phyloP scores from a whole-genome alignment of 495 filamentous ascomycete species.

The Penicillium subrubescens region DNA sequence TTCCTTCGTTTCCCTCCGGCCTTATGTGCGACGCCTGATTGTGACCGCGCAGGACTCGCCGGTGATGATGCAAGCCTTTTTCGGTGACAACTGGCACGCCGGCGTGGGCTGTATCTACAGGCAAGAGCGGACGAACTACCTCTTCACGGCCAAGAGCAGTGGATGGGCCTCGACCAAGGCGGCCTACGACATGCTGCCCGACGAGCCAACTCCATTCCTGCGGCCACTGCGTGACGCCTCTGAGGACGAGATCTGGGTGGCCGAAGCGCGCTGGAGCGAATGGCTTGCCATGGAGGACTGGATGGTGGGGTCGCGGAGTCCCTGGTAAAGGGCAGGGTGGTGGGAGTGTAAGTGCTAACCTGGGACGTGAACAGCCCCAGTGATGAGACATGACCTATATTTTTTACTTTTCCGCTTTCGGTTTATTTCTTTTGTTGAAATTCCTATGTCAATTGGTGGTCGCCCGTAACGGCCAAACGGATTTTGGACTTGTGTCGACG shows the following conservation, averaged over 20 bases:
- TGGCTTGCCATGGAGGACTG: constrained; percentile 96
- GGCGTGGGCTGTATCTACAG: constrained; percentile 81
- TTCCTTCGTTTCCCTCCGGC: constrained; percentile 73
- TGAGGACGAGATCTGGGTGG: constrained; percentile 77
- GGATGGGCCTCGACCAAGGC: constrained; percentile 86
- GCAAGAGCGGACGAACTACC: constrained; percentile 85
- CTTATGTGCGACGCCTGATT: constrained; percentile 85
- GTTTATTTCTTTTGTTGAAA: too few relatives aligned
- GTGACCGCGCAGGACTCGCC: constrained; percentile 84
- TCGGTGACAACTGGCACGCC: constrained; percentile 78
- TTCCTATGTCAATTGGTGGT: too few relatives aligned
- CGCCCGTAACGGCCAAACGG: too few relatives aligned
- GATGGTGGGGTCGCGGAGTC: constrained; percentile 77
- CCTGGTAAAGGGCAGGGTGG: constrained; percentile 47
- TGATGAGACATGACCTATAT: neutral
- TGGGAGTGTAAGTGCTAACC: too few relatives aligned
- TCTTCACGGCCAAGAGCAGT: constrained; percentile 92
- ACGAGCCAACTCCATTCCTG: constrained; percentile 83
- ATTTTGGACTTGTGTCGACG: too few relatives aligned
- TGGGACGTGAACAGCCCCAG: too few relatives aligned
- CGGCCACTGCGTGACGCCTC: constrained; percentile 70
- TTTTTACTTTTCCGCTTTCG: too few relatives aligned
- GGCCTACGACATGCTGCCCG: constrained; percentile 78
- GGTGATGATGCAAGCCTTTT: constrained; percentile 78
- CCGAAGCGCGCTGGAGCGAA: constrained; percentile 80